Evolutionary conservation across 2,329 filamentous ascomycete genomes (phyloP).

Genomic region (Colletotrichum destructivum): DNA sequence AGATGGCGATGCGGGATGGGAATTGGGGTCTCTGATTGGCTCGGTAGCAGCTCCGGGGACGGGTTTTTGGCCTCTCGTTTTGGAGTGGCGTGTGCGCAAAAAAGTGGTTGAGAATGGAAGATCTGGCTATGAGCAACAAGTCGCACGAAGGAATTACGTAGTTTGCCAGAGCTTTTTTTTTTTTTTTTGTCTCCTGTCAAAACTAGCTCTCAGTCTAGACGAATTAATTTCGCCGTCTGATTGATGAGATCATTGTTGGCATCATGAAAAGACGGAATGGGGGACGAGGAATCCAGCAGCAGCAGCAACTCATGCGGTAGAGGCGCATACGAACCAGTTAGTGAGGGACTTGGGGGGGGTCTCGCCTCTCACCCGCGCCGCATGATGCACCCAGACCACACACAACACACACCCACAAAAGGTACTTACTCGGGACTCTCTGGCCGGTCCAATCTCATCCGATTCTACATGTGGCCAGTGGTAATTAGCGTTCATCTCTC

Average conservation of each 20-base stretch:
- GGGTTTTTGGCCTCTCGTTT: not conserved
- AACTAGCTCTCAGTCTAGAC: not conserved
- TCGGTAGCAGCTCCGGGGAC: not conserved
- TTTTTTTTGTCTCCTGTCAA: too few relatives aligned
- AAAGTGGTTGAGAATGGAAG: too few relatives aligned
- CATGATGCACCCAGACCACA: slow-evolving; percentile 1
- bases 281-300: too few relatives aligned
- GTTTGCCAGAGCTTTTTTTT: too few relatives aligned
- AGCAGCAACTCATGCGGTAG: not conserved
- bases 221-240: not conserved
- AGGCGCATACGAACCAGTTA: not conserved
- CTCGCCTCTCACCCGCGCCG: slow-evolving; percentile 1
- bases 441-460: not conserved
- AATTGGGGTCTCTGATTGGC: not conserved
- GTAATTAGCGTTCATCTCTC: too few relatives aligned
- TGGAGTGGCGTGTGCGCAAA: too few relatives aligned
- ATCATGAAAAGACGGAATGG: not conserved
- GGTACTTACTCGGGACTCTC: not conserved
- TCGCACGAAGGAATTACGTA: too few relatives aligned
- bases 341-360: not conserved
- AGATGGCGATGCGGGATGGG: not conserved
- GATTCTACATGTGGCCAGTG: not conserved
- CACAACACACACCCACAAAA: not conserved
- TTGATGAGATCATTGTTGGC: not conserved
- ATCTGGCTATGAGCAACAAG: too few relatives aligned